Evolutionary conservation across 2,329 filamentous ascomycete genomes (phyloP).

Genomic region (Myriosclerotinia duriaeana): DNA sequence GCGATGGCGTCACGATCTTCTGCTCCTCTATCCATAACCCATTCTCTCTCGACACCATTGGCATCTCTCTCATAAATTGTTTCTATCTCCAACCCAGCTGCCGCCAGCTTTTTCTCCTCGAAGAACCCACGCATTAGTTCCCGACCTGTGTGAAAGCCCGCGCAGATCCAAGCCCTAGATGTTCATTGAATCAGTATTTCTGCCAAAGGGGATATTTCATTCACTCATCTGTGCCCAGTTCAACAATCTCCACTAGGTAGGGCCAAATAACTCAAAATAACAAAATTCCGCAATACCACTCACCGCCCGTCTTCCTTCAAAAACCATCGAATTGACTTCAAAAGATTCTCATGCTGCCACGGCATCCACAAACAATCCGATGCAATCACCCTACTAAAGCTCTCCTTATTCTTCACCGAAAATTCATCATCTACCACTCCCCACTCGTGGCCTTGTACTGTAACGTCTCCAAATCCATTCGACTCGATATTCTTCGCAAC

Average conservation of each 20-base stretch:
- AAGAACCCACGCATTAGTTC: conserved; percentile 67
- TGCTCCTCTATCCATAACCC: conserved; percentile 57
- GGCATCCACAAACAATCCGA: conserved; percentile 78
- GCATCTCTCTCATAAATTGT: conserved; percentile 68
- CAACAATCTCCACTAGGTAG: background rate
- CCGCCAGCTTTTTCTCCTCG: conserved; percentile 47
- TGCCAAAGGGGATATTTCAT: background rate
- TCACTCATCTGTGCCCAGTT: background rate
- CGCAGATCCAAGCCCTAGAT: conserved; percentile 58
- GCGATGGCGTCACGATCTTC: conserved; percentile 61
- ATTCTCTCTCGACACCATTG: conserved; percentile 60
- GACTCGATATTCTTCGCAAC: conserved; percentile 48
- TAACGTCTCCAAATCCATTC: conserved; percentile 41
- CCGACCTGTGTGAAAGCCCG: conserved; percentile 71
- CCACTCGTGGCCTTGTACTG: conserved; percentile 64
- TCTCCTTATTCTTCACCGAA: conserved; percentile 38
- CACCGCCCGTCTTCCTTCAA: conserved; percentile 48
- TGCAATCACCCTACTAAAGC: conserved; percentile 63
- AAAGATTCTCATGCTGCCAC: conserved; percentile 67
- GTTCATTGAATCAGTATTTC: conserved; percentile 19
- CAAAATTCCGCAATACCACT: conserved; percentile 6
- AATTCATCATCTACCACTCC: conserved; percentile 48
- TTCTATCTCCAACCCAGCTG: conserved; percentile 59
- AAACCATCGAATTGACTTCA: conserved; percentile 62
- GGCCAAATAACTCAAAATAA: background rate